Conservation (phyloP, 2,329 filamentous ascomycete species). For the Botrytis byssoidea region DNA sequence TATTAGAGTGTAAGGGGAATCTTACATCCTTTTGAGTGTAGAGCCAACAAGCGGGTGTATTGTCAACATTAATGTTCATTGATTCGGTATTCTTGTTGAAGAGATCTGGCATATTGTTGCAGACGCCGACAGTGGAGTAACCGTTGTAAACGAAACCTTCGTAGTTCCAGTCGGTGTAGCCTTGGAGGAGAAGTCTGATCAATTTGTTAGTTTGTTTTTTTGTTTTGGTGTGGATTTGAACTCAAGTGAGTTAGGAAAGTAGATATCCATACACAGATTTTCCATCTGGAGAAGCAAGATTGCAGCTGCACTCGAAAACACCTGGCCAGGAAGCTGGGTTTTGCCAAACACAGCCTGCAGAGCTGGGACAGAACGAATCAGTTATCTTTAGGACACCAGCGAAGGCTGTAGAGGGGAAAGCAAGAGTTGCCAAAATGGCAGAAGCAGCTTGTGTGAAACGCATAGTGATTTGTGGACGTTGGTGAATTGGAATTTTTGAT, state of each 20-base stretch:
- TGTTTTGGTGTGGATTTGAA: background rate
- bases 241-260: background rate
- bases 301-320: slow-evolving; percentile 15
- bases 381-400: background rate
- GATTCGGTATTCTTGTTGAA: slow-evolving; percentile 1
- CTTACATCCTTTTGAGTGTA: slow-evolving; percentile 11
- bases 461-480: background rate
- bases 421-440: slow-evolving; percentile 15
- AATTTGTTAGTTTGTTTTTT: background rate
- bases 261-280: background rate
- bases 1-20: background rate
- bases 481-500: background rate
- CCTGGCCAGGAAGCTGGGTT: background rate
- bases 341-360: slow-evolving; percentile 6
- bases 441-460: slow-evolving; percentile 7
- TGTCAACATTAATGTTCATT: slow-evolving; percentile 2
- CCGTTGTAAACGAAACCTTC: slow-evolving; percentile 2
- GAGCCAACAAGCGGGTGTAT: slow-evolving; percentile 9
- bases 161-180: background rate
- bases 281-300: background rate
- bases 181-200: background rate
- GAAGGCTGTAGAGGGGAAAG: slow-evolving; percentile 5
- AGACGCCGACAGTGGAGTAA: background rate
- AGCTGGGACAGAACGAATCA: background rate
- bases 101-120: background rate